These are phyloP conservation scores for Cutaneotrichosporon sp. DNA, from an alignment of 1,284 basidiomycete genomes.

Conservation along the genomic window DNA sequence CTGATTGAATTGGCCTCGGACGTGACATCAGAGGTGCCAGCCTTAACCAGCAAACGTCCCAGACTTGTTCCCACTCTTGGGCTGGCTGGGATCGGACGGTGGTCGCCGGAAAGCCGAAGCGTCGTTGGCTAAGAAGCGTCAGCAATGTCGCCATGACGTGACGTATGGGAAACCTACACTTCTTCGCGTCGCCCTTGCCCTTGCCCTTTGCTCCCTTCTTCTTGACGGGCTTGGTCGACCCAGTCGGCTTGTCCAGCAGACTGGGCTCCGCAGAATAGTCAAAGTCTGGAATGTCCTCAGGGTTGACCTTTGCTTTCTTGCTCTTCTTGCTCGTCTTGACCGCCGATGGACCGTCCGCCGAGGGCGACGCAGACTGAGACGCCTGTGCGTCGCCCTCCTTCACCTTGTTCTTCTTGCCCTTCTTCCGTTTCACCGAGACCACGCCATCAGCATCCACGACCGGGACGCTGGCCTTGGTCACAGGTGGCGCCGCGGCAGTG, in stretches of 20 bases:
- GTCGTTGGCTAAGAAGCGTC: conserved; percentile 6
- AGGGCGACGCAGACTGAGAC: not conserved
- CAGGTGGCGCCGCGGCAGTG: not conserved
- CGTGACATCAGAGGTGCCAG: not conserved
- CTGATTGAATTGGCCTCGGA: too few species aligned
- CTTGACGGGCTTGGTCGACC: not conserved
- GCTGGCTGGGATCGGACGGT: conserved; percentile 41
- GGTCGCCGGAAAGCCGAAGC: conserved; percentile 39
- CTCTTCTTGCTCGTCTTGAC: not conserved
- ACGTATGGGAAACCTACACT: conserved; percentile 20
- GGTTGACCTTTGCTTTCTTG: conserved; percentile 30
- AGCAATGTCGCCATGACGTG: not conserved
- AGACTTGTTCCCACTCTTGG: conserved; percentile 42
- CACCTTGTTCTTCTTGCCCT: conserved; percentile 17
- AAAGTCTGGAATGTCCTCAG: conserved; percentile 54
- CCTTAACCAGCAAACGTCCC: conserved; percentile 27
- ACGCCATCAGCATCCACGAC: conserved; percentile 22
- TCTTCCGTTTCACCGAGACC: conserved; percentile 35
- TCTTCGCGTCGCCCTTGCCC: conserved; percentile 31
- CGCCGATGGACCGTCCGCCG: not conserved
- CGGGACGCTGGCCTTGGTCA: conserved; percentile 3
- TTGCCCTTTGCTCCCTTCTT: not conserved
- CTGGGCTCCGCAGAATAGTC: conserved; percentile 71
- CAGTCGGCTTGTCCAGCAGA: conserved; percentile 58
- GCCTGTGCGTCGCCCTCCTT: not conserved